Evolutionary conservation across 2,329 filamentous ascomycete genomes (phyloP).

Genomic region (Penicillium brasilianum): DNA sequence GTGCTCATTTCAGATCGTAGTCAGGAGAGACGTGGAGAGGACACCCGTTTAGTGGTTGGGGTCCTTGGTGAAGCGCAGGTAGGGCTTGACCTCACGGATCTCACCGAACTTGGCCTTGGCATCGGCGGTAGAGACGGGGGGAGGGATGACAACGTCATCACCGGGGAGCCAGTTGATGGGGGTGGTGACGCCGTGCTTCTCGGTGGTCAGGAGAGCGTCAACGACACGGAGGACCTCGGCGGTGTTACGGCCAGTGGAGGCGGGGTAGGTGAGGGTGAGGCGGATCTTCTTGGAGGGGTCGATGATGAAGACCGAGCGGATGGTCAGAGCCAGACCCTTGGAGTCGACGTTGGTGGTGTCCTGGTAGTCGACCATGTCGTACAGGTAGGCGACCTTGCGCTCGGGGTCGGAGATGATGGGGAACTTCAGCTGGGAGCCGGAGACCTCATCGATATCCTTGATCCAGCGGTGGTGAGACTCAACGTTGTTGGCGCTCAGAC

Average conservation of each 20-base stretch:
- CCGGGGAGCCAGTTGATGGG: conserved; percentile 90
- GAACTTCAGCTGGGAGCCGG: conserved; percentile 71
- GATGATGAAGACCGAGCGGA: conserved; percentile 93
- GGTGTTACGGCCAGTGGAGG: conserved; percentile 84
- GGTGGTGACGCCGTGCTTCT: conserved; percentile 86
- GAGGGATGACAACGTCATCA: conserved; percentile 91
- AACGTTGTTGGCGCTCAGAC: conserved; percentile 82
- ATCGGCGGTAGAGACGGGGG: conserved; percentile 79
- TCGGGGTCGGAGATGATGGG: conserved; percentile 83
- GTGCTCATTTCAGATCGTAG: conserved; percentile 22
- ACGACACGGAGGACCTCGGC: conserved; percentile 78
- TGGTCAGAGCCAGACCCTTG: conserved; percentile 80
- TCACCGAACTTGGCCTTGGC: conserved; percentile 87
- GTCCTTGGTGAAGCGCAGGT: conserved; percentile 41
- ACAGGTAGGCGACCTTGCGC: conserved; percentile 74
- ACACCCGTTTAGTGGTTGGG: conserved; percentile 40
- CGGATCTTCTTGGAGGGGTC: conserved; percentile 93
- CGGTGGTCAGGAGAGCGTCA: conserved; percentile 79
- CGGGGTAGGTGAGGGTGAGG: conserved; percentile 89
- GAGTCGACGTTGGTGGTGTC: conserved; percentile 79
- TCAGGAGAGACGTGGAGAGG: neutral
- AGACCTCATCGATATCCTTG: conserved; percentile 82
- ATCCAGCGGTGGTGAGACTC: conserved; percentile 87
- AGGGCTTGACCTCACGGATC: conserved; percentile 65
- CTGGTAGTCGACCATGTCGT: conserved; percentile 85